phyloP scores from a whole-genome alignment of 805 yeast species.

The Ogataea paraovalis region DNA sequence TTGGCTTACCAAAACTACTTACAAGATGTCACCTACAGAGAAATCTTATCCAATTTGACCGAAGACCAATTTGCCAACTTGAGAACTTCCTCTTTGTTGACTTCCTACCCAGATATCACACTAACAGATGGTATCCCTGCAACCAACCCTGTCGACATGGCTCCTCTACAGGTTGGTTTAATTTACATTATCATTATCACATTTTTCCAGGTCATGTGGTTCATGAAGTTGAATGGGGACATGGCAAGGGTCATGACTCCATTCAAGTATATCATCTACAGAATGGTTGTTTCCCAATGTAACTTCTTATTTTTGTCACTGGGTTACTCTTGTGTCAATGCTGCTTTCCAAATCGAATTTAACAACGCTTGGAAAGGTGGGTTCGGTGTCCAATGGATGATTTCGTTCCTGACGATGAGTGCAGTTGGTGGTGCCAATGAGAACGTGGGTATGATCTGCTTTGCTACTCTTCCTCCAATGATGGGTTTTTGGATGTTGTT shows the following conservation, averaged over 20 bases:
- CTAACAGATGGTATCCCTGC: constrained; percentile 47
- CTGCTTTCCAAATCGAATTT: constrained; percentile 65
- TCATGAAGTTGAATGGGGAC: constrained; percentile 46
- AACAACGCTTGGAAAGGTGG: constrained; percentile 57
- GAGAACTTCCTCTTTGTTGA: constrained; percentile 7
- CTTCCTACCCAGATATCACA: constrained; percentile 18
- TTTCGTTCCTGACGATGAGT: constrained; percentile 61
- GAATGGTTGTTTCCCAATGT: constrained; percentile 46
- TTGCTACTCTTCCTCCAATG: constrained; percentile 55
- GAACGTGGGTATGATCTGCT: constrained; percentile 49
- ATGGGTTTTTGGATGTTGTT: constrained; percentile 69
- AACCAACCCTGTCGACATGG: constrained; percentile 46
- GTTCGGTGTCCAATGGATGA: constrained; percentile 71
- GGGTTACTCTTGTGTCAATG: constrained; percentile 54
- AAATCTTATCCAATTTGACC: constrained; percentile 21
- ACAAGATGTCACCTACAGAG: constrained; percentile 23
- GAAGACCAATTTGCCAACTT: not conserved
- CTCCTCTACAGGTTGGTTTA: constrained; percentile 73
- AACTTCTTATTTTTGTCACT: constrained; percentile 57
- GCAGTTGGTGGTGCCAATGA: constrained; percentile 79
- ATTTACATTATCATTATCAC: constrained; percentile 69
- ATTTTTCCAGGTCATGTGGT: constrained; percentile 66
- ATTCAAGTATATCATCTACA: constrained; percentile 45
- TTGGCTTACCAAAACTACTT: constrained; percentile 20
- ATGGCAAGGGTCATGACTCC: constrained; percentile 43